Evolutionary conservation across 192 early-diverging fungal species (phyloP).

Genomic region (Mortierella claussenii): DNA sequence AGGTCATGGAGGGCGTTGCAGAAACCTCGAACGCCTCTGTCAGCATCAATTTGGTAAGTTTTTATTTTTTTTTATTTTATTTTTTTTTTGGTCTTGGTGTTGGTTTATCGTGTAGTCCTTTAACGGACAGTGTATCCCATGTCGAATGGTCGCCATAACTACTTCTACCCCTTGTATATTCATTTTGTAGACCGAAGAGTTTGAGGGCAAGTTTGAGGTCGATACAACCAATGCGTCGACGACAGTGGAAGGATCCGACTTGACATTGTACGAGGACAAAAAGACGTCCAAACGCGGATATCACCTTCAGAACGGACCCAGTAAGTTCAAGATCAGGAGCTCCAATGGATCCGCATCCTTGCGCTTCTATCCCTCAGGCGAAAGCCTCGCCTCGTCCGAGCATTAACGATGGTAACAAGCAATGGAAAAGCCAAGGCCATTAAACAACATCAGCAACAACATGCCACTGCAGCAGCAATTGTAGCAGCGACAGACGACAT

Average conservation of each 20-base stretch:
- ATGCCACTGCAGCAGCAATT: not conserved
- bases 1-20: slow-evolving; percentile 6
- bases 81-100: not conserved
- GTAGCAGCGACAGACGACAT: too few species aligned
- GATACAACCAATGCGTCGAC: slow-evolving; percentile 12
- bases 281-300: slow-evolving; percentile 23
- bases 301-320: slow-evolving; percentile 17
- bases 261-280: slow-evolving; percentile 13
- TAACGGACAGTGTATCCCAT: not conserved
- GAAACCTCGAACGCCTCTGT: slow-evolving; percentile 16
- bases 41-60: slow-evolving; percentile 36
- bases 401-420: too few species aligned
- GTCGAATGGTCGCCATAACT: too few species aligned
- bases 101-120: not conserved
- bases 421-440: not conserved
- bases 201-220: slow-evolving; percentile 24
- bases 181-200: slow-evolving; percentile 32
- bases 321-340: slow-evolving; percentile 18
- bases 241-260: slow-evolving; percentile 25
- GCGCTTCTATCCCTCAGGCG: slow-evolving; percentile 22
- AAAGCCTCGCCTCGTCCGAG: slow-evolving; percentile 11
- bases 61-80: not conserved
- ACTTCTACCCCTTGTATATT: too few species aligned
- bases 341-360: slow-evolving; percentile 23
- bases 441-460: not conserved